Base-by-base conservation (phyloP, 495 filamentous ascomycete genomes). In the Xylaria cubensis region DNA sequence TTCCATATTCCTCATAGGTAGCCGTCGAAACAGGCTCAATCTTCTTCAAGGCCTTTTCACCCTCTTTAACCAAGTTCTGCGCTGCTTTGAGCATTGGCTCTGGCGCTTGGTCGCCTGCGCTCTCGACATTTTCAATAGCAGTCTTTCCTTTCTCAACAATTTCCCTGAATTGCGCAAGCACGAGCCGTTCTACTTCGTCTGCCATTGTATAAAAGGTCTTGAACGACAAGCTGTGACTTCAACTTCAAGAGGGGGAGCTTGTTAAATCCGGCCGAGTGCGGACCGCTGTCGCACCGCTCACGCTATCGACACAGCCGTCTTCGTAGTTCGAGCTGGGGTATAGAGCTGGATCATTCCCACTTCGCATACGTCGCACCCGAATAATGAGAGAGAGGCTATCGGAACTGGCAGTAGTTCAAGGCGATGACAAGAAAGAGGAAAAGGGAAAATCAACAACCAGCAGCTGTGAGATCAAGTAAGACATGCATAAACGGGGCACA, bases 21-120 rank as follows among this genome's bases (percentile, higher is more conserved):
- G 78, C 82, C 71, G 74, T 79, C 72, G 81, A 82, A 34, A 83
- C 67, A 15, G 82, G 82, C 70, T 84, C 82, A 61, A 84, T 81
- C 72, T 77, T 80, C 74, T 83, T 83, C 71, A 84, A 66, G 3
- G 81, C 81, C 48, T 80, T 76, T 63, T 84, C 81, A 48, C 80
- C 82, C 70, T 82, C 81, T 64, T 75, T 80, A 17, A 81, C 74
- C 65, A 84, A 72, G 26, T 69, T 77, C 70, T 83, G 81, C 19
- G 81, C 80, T 50, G 79, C 80, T 75, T 81, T 84, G 61, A 77
- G 76, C 82, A 83, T 84, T 51, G 76, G 76, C 70, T 69, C 72
- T 29, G 76, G 75, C 32, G 75, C 75, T 55, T 80, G 67, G 34
- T 73, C 61, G 72, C 74, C 75, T 19, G 78, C 77, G 34, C 75